These are phyloP conservation scores for Alternaria gaisen DNA, from an alignment of 2,329 filamentous ascomycete genomes.

Conservation along the genomic window DNA sequence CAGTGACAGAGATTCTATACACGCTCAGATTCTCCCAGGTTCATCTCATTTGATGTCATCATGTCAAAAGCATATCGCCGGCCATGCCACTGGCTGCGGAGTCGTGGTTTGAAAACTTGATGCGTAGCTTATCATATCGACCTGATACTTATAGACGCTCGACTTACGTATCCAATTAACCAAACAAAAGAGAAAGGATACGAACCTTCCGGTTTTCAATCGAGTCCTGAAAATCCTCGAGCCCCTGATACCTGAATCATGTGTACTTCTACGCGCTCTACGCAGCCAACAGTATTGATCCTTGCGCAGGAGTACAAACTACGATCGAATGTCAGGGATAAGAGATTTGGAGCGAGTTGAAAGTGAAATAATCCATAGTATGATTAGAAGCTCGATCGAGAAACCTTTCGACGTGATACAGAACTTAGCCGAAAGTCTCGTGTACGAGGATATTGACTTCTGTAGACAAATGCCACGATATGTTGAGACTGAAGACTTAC, in stretches of 20 bases:
- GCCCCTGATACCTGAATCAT: background rate
- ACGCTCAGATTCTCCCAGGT: background rate
- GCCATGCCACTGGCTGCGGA: background rate
- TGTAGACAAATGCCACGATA: conserved; percentile 6
- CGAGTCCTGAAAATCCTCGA: background rate
- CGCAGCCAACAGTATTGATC: background rate
- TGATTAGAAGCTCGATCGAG: background rate
- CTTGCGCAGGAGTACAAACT: background rate
- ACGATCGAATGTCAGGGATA: background rate
- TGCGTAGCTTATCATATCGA: background rate
- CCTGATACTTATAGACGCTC: background rate
- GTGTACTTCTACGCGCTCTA: background rate
- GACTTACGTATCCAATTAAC: background rate
- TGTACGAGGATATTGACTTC: background rate
- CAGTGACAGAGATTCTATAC: background rate
- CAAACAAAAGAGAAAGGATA: background rate
- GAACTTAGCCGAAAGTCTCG: background rate
- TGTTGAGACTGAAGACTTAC: conserved; percentile 17
- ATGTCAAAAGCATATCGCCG: background rate
- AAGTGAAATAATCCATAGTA: background rate
- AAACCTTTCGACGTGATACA: background rate
- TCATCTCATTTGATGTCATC: background rate
- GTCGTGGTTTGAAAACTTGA: background rate
- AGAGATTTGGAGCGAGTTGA: background rate
- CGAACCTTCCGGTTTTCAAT: background rate